Conservation (phyloP, 345 rosid genomes). For the Rhizophora apiculata region DNA sequence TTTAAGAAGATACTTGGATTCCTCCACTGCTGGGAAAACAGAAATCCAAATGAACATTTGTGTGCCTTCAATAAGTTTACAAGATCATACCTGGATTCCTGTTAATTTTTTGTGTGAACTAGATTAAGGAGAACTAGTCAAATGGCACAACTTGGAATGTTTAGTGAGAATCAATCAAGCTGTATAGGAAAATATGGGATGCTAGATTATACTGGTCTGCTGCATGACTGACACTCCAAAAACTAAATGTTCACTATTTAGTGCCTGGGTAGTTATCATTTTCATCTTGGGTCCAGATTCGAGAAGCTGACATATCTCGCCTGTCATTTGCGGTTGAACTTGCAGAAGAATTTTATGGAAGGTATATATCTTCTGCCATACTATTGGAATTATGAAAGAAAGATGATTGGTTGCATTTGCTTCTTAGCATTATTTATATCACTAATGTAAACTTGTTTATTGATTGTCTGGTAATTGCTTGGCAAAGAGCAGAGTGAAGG, state of each 20-base stretch:
- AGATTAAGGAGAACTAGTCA: neutral
- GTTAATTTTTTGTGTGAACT: neutral
- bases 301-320: conserved; percentile 98
- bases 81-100: neutral
- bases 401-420: conserved; percentile 4
- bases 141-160: neutral
- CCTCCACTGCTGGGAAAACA: neutral
- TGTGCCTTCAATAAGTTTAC: neutral
- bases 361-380: conserved; percentile 41
- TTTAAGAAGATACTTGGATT: neutral
- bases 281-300: conserved; percentile 49
- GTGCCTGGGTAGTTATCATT: conserved; percentile 2
- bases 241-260: conserved; percentile 2
- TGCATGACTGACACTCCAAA: neutral
- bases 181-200: too few relatives aligned
- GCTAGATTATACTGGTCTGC: neutral
- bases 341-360: conserved; percentile 99
- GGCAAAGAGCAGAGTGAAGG: conserved; percentile 80
- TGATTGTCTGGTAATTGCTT: conserved; percentile 34
- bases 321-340: conserved; percentile 98
- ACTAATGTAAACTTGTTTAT: conserved; percentile 41
- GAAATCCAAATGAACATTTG: neutral
- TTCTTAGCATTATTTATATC: conserved; percentile 7
- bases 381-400: conserved; percentile 9
- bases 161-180: neutral